phyloP scores from a whole-genome alignment of 1,284 basidiomycete species.

The Ceratobasidium sp. region DNA sequence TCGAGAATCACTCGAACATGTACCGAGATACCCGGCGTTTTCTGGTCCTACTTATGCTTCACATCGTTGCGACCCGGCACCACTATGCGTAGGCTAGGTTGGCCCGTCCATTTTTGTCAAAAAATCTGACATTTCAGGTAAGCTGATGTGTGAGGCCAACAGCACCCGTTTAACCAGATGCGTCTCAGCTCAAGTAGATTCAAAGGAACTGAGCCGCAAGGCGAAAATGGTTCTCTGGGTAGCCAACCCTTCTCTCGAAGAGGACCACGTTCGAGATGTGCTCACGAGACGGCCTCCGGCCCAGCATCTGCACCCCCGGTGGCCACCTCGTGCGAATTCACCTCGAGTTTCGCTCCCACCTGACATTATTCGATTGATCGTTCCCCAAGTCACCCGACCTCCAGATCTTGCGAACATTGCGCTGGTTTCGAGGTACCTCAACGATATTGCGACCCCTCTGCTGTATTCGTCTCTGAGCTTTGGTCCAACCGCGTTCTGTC shows the following conservation, averaged over 20 bases:
- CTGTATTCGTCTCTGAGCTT: constrained; percentile 28
- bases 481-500: constrained; percentile 27
- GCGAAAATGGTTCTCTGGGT: constrained; percentile 39
- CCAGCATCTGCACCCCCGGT: not conserved
- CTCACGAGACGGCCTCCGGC: constrained; percentile 3
- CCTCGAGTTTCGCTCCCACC: constrained; percentile 15
- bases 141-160: not conserved
- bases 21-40: constrained; percentile 35
- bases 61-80: not conserved
- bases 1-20: constrained; percentile 11
- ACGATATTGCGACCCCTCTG: constrained; percentile 21
- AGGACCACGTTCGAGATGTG: constrained; percentile 7
- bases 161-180: not conserved
- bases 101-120: not conserved
- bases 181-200: constrained; percentile 22
- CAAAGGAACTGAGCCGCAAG: constrained; percentile 17
- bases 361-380: constrained; percentile 18
- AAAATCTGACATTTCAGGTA: constrained; percentile 21
- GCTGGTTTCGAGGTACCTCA: constrained; percentile 23
- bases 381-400: constrained; percentile 13
- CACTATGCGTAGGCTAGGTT: constrained; percentile 10
- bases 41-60: constrained; percentile 16
- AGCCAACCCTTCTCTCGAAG: constrained; percentile 36
- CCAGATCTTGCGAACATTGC: constrained; percentile 32
- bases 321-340: not conserved